Conservation (phyloP, 495 filamentous ascomycete genomes). For the Sordaria brevicollis region DNA sequence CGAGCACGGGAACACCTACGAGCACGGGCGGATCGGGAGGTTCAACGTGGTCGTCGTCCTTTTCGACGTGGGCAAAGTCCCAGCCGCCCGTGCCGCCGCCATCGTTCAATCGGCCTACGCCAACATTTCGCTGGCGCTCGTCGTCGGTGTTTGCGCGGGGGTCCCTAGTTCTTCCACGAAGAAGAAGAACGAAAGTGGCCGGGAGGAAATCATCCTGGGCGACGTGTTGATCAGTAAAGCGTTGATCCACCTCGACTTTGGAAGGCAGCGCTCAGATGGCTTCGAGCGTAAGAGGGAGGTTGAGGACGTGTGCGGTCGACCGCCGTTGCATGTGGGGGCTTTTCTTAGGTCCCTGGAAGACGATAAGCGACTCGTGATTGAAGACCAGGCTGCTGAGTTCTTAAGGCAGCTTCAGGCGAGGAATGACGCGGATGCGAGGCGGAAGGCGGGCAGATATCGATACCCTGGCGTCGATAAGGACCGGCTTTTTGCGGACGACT, state of each 20-base stretch:
- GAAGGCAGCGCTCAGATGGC: constrained; percentile 20
- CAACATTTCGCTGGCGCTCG: constrained; percentile 9
- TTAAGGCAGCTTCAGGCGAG: constrained; percentile 6
- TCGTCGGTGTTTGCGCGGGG: constrained; percentile 26
- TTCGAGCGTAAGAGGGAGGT: constrained; percentile 20
- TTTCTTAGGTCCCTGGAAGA: constrained; percentile 13
- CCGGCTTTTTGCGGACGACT: constrained; percentile 15
- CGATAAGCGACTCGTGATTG: constrained; percentile 2
- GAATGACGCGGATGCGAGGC: background rate
- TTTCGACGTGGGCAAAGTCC: constrained; percentile 23
- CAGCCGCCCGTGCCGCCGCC: constrained; percentile 18
- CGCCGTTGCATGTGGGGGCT: constrained; percentile 21
- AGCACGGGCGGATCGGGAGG: constrained; percentile 22
- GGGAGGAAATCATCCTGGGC: constrained; percentile 26
- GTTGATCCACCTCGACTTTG: constrained; percentile 28
- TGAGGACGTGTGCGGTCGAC: constrained; percentile 19
- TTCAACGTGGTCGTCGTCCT: constrained; percentile 25
- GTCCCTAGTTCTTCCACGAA: no score
- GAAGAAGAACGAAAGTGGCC: background rate
- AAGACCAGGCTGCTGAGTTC: constrained; percentile 4
- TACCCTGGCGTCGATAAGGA: constrained; percentile 17
- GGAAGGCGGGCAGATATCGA: background rate
- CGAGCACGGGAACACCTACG: constrained; percentile 27
- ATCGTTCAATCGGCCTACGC: constrained; percentile 21
- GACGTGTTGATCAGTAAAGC: constrained; percentile 34